A percentile compares a stretch with the other conserved stretches of the same genome.
Evolutionary conservation across 768 basidiomycete genomes (phyloP).

Genomic region (Ramaria sp.): DNA sequence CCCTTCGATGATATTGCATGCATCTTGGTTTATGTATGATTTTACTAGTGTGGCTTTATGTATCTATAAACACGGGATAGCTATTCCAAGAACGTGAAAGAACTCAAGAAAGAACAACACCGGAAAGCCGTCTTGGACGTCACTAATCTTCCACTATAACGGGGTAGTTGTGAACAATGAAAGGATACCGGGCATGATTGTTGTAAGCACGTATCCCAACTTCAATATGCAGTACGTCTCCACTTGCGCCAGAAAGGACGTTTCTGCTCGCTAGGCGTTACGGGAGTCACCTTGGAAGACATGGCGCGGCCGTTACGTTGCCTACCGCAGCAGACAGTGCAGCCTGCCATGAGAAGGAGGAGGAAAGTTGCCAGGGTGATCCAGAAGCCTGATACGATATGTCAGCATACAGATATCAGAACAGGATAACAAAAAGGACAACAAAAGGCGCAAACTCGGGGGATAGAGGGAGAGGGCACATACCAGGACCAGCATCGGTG

Average conservation of each 20-base stretch:
- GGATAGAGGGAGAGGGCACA: conserved; percentile 12
- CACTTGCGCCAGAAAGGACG: conserved; percentile 4
- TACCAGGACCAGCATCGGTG: conserved; percentile 57
- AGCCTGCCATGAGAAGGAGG: conserved; percentile 52
- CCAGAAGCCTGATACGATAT: conserved; percentile 44
- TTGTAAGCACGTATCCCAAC: too few species aligned
- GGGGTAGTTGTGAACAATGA: too few species aligned
- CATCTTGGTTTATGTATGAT: too few species aligned
- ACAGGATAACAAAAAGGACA: background rate
- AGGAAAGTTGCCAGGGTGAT: conserved; percentile 58
- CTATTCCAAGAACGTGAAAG: too few species aligned
- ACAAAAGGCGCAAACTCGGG: background rate
- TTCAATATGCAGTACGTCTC: background rate
- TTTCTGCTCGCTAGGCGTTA: background rate
- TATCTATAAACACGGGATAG: too few species aligned
- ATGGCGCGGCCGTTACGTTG: conserved; percentile 41
- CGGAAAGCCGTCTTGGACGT: too few species aligned
- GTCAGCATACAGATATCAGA: background rate
- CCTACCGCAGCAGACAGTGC: conserved; percentile 62
- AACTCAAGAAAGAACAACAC: too few species aligned
- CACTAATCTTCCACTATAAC: too few species aligned
- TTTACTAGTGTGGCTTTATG: too few species aligned
- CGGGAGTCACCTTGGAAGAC: conserved; percentile 13
- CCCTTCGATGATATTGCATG: too few species aligned
- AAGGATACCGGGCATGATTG: too few species aligned